These are phyloP conservation scores for Debaryomyces sp. DNA, from an alignment of 1,139 yeast genomes.

Conservation along the genomic window DNA sequence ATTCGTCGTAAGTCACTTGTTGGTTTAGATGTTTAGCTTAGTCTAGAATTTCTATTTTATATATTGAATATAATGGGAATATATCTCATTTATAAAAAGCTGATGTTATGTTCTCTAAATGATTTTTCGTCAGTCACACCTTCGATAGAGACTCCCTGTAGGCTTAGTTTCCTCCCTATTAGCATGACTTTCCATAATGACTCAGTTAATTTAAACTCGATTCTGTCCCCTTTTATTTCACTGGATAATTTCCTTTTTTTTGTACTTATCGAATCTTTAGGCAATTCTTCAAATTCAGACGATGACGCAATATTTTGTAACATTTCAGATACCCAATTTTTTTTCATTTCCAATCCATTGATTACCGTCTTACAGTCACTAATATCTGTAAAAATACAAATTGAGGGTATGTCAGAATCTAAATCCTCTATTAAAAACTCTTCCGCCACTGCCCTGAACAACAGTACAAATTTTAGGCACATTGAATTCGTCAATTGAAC, in stretches of 20 bases:
- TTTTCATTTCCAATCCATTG: constrained; percentile 41
- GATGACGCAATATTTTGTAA: constrained; percentile 16
- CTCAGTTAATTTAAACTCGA: constrained; percentile 34
- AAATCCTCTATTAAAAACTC: constrained; percentile 25
- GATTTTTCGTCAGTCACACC: constrained; percentile 31
- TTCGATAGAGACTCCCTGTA: constrained; percentile 36
- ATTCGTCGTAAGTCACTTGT: constrained; percentile 10
- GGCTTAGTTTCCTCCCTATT: constrained; percentile 25
- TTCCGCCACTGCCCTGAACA: constrained; percentile 26
- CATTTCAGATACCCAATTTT: constrained; percentile 36
- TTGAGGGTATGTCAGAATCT: constrained; percentile 19
- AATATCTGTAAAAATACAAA: constrained; percentile 29
- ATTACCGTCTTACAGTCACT: constrained; percentile 32
- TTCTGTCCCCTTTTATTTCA: constrained; percentile 31
- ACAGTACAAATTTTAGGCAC: constrained; percentile 26
- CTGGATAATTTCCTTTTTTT: constrained; percentile 20
- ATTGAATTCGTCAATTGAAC: constrained; percentile 29
- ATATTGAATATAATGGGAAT: not conserved
- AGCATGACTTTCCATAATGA: constrained; percentile 39
- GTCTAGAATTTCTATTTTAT: constrained; percentile 6
- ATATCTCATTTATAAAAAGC: constrained; percentile 21
- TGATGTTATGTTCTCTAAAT: constrained; percentile 20
- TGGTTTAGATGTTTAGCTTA: not conserved
- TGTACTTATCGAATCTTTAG: constrained; percentile 8
- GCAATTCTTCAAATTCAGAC: not conserved